A percentile compares a stretch with the other conserved stretches of the same genome.
phyloP scores from a whole-genome alignment of 2,329 filamentous ascomycete genomes.

The Tetracladium maxilliforme region DNA sequence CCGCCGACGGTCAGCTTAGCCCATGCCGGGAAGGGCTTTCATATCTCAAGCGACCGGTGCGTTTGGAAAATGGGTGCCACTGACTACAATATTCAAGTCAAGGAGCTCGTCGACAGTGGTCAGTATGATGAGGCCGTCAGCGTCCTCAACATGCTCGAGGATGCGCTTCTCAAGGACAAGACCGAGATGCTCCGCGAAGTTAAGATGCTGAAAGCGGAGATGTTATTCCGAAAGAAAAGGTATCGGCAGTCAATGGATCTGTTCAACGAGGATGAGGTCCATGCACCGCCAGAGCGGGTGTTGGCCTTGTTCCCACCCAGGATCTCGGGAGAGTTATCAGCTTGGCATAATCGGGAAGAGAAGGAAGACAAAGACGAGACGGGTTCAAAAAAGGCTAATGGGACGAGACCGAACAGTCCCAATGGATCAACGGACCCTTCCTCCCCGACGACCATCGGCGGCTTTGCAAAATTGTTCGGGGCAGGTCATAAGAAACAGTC shows the following conservation, averaged over 20 bases:
- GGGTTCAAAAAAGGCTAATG: conserved; percentile 17
- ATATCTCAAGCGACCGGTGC: conserved; percentile 78
- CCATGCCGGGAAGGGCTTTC: conserved; percentile 89
- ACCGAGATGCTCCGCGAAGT: conserved; percentile 65
- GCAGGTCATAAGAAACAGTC: conserved; percentile 19
- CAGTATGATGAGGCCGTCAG: conserved; percentile 87
- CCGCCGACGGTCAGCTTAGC: conserved; percentile 89
- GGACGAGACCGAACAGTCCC: too few relatives aligned
- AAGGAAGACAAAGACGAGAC: conserved; percentile 24
- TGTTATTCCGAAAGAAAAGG: conserved; percentile 67
- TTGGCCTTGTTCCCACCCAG: conserved; percentile 69
- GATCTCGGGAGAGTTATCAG: conserved; percentile 72
- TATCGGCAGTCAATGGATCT: conserved; percentile 80
- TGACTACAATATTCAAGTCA: conserved; percentile 80
- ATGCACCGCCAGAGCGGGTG: conserved; percentile 79
- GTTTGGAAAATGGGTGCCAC: conserved; percentile 95
- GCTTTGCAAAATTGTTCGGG: conserved; percentile 40
- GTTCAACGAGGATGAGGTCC: conserved; percentile 78
- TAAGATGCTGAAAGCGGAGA: conserved; percentile 83
- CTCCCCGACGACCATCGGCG: conserved; percentile 12
- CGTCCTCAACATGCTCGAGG: conserved; percentile 77
- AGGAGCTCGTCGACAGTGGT: conserved; percentile 59
- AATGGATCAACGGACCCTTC: conserved; percentile 4
- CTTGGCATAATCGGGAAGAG: conserved; percentile 30
- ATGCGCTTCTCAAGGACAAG: conserved; percentile 78